phyloP scores from a whole-genome alignment of 1,284 basidiomycete genomes.

The Cystobasidium pallidum region DNA sequence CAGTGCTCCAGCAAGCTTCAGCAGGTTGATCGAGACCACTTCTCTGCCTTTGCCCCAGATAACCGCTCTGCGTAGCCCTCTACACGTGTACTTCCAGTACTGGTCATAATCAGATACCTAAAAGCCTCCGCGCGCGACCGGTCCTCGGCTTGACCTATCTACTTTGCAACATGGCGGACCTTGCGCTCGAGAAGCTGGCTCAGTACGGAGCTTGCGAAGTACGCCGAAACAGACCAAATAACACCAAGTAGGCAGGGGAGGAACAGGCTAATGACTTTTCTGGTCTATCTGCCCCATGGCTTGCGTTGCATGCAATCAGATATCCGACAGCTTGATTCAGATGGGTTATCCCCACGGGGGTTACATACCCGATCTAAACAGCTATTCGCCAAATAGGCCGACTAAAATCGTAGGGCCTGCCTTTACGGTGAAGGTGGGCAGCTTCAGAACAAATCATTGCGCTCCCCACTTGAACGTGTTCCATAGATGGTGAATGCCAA shows the following conservation, averaged over 20 bases:
- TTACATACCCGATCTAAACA: constrained; percentile 75
- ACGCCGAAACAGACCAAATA: neutral
- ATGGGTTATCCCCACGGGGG: constrained; percentile 77
- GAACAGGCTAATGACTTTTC: neutral
- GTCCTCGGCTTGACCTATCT: neutral
- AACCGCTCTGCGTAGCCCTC: no score
- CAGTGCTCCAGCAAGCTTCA: no score
- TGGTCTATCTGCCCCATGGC: neutral
- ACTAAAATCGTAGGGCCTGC: constrained; percentile 72
- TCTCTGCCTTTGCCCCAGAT: no score
- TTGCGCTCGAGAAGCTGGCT: constrained; percentile 1
- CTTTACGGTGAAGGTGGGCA: constrained; percentile 74
- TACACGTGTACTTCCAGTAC: no score
- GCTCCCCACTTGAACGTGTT: neutral
- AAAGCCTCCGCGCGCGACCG: no score
- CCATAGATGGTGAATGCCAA: constrained; percentile 68
- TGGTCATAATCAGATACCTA: no score
- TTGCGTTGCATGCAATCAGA: constrained; percentile 58
- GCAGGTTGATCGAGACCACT: no score
- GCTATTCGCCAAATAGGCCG: constrained; percentile 62
- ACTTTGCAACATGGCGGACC: neutral
- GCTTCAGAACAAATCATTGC: neutral
- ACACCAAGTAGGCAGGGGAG: neutral
- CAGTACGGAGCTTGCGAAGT: constrained; percentile 26
- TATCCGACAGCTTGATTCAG: constrained; percentile 89